Conservation (phyloP, 106 monocot genomes). For the Gastrodia elata region DNA sequence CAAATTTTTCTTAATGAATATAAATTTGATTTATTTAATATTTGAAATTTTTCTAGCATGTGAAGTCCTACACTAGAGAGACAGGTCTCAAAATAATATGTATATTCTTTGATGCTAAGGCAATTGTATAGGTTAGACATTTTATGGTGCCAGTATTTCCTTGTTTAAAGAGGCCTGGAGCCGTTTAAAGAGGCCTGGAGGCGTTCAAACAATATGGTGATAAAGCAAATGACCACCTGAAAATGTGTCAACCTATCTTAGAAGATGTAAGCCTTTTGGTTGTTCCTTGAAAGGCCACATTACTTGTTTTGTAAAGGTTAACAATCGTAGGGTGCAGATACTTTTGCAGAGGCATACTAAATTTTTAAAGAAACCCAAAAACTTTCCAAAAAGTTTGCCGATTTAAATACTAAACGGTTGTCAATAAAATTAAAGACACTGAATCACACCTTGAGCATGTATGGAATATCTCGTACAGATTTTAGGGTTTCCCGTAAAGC, state of each 20-base stretch:
- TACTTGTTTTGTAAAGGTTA: not conserved
- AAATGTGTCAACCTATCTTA: not conserved
- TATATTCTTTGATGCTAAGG: not conserved
- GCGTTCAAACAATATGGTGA: not conserved
- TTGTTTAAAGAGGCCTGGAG: not conserved
- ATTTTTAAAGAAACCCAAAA: not conserved
- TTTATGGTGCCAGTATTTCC: not conserved
- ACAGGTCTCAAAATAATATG: too few species aligned
- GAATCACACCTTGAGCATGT: slow-evolving; percentile 63
- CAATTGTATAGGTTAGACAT: not conserved
- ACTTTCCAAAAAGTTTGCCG: not conserved
- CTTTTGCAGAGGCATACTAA: not conserved
- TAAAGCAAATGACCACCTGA: not conserved
- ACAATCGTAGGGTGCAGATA: not conserved
- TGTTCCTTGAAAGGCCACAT: not conserved
- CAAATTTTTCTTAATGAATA: too few species aligned
- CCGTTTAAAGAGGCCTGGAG: not conserved
- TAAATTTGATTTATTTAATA: too few species aligned
- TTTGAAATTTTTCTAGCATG: too few species aligned
- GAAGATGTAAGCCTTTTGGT: not conserved
- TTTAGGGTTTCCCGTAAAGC: slow-evolving; percentile 77
- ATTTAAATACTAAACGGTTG: not conserved
- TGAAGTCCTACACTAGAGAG: too few species aligned
- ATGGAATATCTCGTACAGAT: slow-evolving; percentile 65
- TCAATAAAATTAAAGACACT: not conserved